A percentile compares a stretch with the other conserved stretches of the same genome.
phyloP scores from a whole-genome alignment of 176 grass and related monocot species.

The Eragrostis nindensis region DNA sequence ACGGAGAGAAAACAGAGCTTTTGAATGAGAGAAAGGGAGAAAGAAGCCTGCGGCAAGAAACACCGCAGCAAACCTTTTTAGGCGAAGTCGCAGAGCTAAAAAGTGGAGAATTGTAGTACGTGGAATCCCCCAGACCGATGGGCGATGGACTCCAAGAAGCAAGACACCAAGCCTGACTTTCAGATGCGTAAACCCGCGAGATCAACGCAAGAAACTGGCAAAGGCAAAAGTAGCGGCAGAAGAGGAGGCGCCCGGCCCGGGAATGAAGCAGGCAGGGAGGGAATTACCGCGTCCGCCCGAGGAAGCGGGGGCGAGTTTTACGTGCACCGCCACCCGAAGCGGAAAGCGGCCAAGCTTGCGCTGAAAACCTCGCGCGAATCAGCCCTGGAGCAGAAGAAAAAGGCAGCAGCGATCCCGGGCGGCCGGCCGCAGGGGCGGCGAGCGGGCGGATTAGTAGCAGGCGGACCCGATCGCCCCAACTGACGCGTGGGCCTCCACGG shows the following conservation, averaged over 20 bases:
- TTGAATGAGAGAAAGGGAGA: background rate
- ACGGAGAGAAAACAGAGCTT: background rate
- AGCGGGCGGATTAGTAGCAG: conserved; percentile 20
- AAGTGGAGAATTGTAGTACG: background rate
- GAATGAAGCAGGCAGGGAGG: conserved; percentile 14
- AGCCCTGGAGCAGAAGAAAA: conserved; percentile 13
- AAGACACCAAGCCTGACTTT: background rate
- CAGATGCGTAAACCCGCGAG: background rate
- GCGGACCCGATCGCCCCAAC: background rate
- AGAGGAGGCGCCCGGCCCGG: background rate
- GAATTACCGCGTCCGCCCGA: background rate
- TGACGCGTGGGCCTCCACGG: conserved; percentile 48
- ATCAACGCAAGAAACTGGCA: conserved; percentile 9
- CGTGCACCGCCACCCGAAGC: conserved; percentile 25
- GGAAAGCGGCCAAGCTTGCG: conserved; percentile 18
- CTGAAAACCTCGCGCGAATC: conserved; percentile 42
- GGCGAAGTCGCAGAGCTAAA: background rate
- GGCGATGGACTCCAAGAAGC: background rate
- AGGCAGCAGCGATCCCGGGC: background rate
- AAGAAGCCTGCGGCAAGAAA: conserved; percentile 24
- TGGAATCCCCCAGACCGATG: background rate
- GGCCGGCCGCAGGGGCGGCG: too few relatives aligned
- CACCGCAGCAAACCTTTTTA: conserved; percentile 11
- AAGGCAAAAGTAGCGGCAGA: conserved; percentile 13
- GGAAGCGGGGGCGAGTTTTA: conserved; percentile 28